Evolutionary conservation across 202 grass and related monocot genomes (phyloP).

Genomic region (Schoenoplectus tabernaemontani): DNA sequence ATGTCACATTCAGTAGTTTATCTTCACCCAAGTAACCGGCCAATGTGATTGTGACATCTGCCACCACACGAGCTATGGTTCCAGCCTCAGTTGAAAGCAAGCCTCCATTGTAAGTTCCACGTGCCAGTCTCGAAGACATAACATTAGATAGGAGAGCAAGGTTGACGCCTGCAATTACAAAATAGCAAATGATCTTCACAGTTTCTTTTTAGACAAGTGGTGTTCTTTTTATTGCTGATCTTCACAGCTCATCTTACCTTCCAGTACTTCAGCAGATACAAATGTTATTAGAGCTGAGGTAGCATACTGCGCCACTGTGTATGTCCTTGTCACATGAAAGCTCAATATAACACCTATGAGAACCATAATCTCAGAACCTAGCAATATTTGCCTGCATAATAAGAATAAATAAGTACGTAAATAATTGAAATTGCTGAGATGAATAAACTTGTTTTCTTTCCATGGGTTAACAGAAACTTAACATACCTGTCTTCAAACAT

Average conservation of each 20-base stretch:
- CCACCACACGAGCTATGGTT: constrained; percentile 73
- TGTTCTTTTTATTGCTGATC: not conserved
- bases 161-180: constrained; percentile 54
- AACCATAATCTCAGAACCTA: constrained; percentile 65
- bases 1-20: constrained; percentile 72
- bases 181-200: not conserved
- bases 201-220: not conserved
- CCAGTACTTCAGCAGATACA: constrained; percentile 87
- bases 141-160: constrained; percentile 77
- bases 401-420: constrained; percentile 3
- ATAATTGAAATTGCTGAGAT: not conserved
- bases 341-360: constrained; percentile 71
- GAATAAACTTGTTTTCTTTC: not conserved
- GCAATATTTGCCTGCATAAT: constrained; percentile 68
- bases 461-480: constrained; percentile 6
- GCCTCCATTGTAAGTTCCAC: constrained; percentile 75
- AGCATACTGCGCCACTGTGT: constrained; percentile 59
- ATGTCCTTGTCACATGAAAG: constrained; percentile 67
- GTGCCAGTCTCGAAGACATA: constrained; percentile 85
- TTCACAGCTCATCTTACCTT: constrained; percentile 48
- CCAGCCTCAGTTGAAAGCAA: constrained; percentile 87
- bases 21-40: constrained; percentile 68
- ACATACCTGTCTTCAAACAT: constrained; percentile 96
- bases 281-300: constrained; percentile 65
- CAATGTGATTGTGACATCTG: constrained; percentile 70